These are phyloP conservation scores for Lactarius quietus DNA, from an alignment of 768 basidiomycete genomes.

Conservation along the genomic window DNA sequence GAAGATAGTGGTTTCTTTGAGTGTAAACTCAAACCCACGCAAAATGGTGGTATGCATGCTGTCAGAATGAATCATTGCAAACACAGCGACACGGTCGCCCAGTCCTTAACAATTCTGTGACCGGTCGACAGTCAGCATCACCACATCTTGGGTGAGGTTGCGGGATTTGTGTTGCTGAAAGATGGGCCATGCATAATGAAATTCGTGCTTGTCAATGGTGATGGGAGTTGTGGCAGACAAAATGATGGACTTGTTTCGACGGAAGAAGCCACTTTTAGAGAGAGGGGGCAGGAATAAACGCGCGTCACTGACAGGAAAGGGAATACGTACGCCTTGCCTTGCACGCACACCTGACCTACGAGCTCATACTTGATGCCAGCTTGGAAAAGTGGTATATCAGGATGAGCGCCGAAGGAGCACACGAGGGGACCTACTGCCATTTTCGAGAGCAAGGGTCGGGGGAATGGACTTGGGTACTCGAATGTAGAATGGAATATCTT, in stretches of 20 bases:
- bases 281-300: neutral
- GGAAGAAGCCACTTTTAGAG: slow-evolving; percentile 76
- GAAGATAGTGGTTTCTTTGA: slow-evolving; percentile 76
- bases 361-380: slow-evolving; percentile 90
- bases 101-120: slow-evolving; percentile 80
- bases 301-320: neutral
- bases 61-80: slow-evolving; percentile 71
- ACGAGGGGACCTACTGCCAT: slow-evolving; percentile 48
- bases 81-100: slow-evolving; percentile 72
- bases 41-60: slow-evolving; percentile 63
- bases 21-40: slow-evolving; percentile 77
- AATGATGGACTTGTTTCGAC: slow-evolving; percentile 72
- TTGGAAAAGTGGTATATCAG: slow-evolving; percentile 29
- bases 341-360: slow-evolving; percentile 79
- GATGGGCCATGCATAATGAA: slow-evolving; percentile 91
- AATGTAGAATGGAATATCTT: slow-evolving; percentile 87
- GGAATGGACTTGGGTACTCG: slow-evolving; percentile 92
- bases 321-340: slow-evolving; percentile 70
- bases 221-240: slow-evolving; percentile 66
- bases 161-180: slow-evolving; percentile 77
- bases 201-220: slow-evolving; percentile 88
- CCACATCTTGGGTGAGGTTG: slow-evolving; percentile 58
- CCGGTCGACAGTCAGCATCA: slow-evolving; percentile 74
- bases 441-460: slow-evolving; percentile 77
- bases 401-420: neutral